Evolutionary conservation across 306 rosid genomes (phyloP).

Genomic region (Delonix regia): DNA sequence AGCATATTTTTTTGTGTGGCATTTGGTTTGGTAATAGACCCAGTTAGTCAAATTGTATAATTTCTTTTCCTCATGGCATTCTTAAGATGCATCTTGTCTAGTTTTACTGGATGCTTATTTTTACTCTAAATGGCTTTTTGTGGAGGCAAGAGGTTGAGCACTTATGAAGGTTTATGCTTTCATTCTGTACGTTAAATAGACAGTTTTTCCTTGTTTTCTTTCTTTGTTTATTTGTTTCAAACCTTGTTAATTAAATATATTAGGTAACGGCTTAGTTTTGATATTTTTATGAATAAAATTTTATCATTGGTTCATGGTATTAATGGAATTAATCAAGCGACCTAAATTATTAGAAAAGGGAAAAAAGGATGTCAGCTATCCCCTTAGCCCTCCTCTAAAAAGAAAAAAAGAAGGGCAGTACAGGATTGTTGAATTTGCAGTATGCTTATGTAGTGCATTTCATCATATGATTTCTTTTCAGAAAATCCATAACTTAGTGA

Average conservation of each 20-base stretch:
- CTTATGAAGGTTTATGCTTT: conserved; percentile 7
- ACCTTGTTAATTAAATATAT: neutral
- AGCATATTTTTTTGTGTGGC: conserved; percentile 6
- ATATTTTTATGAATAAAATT: neutral
- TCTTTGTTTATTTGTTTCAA: neutral
- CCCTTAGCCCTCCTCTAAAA: neutral
- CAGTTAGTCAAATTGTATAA: neutral
- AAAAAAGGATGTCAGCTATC: neutral
- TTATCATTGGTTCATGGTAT: neutral
- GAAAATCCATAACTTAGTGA: neutral
- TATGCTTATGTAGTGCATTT: neutral
- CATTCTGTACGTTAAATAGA: conserved; percentile 25
- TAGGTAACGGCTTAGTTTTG: neutral
- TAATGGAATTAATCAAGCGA: neutral
- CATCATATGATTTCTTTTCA: neutral
- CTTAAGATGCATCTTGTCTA: conserved; percentile 17
- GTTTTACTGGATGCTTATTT: conserved; percentile 23
- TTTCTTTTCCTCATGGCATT: conserved; percentile 22
- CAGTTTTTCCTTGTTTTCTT: neutral
- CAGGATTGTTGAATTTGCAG: neutral
- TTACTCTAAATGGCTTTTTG: conserved; percentile 20
- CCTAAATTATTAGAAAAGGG: neutral
- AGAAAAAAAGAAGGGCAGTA: neutral
- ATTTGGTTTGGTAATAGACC: conserved; percentile 24
- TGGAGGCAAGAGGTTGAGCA: conserved; percentile 10